phyloP scores from a whole-genome alignment of 441 rosid genomes.

The Erodium moschatum region DNA sequence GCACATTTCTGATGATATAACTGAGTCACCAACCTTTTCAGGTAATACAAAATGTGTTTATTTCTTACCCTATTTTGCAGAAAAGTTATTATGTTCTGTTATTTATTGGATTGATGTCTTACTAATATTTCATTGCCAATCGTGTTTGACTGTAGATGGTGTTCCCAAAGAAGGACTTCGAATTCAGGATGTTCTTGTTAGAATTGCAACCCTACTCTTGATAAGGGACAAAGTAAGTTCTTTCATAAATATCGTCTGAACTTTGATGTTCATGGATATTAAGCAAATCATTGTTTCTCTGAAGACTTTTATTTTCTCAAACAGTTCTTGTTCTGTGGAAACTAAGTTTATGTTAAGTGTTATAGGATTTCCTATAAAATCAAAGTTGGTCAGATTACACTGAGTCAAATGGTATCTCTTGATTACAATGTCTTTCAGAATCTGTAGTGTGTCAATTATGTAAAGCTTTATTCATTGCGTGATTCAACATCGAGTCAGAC shows the following conservation, averaged over 20 bases:
- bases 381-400: not conserved
- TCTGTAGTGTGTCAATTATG: not conserved
- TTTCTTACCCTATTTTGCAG: constrained; percentile 13
- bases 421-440: not conserved
- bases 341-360: not conserved
- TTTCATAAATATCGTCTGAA: constrained; percentile 3
- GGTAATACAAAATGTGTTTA: constrained; percentile 36
- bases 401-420: not conserved
- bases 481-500: not conserved
- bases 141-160: constrained; percentile 57
- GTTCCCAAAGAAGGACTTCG: constrained; percentile 99
- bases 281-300: not conserved
- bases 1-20: constrained; percentile 66
- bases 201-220: constrained; percentile 61
- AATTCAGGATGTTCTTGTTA: constrained; percentile 76
- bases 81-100: not conserved
- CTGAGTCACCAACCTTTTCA: constrained; percentile 56
- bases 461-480: not conserved
- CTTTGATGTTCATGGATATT: not conserved
- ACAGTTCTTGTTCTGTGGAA: constrained; percentile 3
- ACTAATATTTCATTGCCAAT: constrained; percentile 16
- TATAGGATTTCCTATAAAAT: not conserved
- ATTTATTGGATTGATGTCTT: constrained; percentile 12
- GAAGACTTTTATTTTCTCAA: not conserved
- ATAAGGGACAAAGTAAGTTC: constrained; percentile 65